phyloP scores from a whole-genome alignment of 768 basidiomycete species.

The Leucosporidium scottii region DNA sequence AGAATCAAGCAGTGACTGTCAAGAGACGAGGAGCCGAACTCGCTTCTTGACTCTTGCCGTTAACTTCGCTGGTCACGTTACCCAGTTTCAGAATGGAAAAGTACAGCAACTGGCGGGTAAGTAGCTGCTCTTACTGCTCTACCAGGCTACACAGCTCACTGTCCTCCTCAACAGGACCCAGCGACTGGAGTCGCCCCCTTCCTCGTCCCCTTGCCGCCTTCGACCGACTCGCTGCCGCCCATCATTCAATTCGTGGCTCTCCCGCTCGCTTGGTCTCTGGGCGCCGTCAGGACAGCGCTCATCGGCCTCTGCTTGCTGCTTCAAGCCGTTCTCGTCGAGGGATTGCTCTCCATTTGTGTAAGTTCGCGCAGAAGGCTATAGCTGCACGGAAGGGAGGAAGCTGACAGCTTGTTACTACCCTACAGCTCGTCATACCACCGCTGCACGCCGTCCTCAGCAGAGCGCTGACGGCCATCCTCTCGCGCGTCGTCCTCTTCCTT shows the following conservation, averaged over 20 bases:
- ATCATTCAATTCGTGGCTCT: neutral
- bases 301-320: conserved; percentile 10
- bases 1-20: neutral
- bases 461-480: neutral
- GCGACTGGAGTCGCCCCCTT: conserved; percentile 28
- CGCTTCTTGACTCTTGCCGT: neutral
- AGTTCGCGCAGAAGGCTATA: neutral
- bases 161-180: conserved; percentile 2
- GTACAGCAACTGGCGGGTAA: conserved; percentile 21
- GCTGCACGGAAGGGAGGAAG: neutral
- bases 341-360: neutral
- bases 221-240: neutral
- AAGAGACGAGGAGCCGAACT: neutral
- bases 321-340: conserved; percentile 20
- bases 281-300: neutral
- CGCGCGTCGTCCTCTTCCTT: conserved; percentile 7
- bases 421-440: conserved; percentile 7
- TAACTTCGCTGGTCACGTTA: neutral
- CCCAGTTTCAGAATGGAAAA: conserved; percentile 8
- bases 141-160: neutral
- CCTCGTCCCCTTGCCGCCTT: conserved; percentile 10
- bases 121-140: neutral
- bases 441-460: neutral
- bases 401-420: neutral
- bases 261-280: neutral